Conservation (phyloP, 2,329 filamentous ascomycete species). For the Epicoccum sorghinum region DNA sequence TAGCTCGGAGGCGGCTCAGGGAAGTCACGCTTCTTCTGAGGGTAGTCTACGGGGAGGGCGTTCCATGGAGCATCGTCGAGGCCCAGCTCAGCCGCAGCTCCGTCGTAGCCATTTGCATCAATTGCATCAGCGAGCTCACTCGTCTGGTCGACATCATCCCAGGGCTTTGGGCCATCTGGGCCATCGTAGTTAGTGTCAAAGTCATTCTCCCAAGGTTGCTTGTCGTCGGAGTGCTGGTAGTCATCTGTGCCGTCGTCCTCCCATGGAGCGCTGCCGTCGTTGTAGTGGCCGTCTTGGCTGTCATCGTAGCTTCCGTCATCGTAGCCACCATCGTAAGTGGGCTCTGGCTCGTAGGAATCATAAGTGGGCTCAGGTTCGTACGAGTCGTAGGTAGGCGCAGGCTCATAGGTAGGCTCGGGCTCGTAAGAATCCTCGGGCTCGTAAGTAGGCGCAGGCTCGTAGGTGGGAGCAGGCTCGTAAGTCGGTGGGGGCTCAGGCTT, state of each 20-base stretch:
- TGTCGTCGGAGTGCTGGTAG: not conserved
- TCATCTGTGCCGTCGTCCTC: not conserved
- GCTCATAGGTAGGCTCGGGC: not conserved
- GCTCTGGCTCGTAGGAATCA: not conserved
- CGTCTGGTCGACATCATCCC: conserved; percentile 9
- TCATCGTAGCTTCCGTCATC: not conserved
- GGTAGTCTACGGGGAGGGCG: not conserved
- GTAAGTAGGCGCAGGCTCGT: not conserved
- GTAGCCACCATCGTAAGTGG: not conserved
- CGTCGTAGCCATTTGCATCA: conserved; percentile 1
- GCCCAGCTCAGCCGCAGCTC: not conserved
- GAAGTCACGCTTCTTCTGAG: not conserved
- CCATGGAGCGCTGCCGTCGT: conserved; percentile 1
- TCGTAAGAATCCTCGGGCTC: not conserved
- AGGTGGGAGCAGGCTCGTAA: not conserved
- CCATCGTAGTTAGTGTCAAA: conserved; percentile 14
- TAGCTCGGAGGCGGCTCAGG: too few species aligned
- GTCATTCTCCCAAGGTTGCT: not conserved
- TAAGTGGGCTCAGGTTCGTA: too few species aligned
- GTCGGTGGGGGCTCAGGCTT: conserved; percentile 2
- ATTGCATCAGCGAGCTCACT: conserved; percentile 10
- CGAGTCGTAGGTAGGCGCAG: not conserved
- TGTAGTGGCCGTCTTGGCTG: not conserved
- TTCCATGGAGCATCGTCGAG: conserved; percentile 8
- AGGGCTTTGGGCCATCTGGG: conserved; percentile 9